These are phyloP conservation scores for Micromonas commoda DNA, from an alignment of 139 green algal species.

Conservation along the genomic window DNA sequence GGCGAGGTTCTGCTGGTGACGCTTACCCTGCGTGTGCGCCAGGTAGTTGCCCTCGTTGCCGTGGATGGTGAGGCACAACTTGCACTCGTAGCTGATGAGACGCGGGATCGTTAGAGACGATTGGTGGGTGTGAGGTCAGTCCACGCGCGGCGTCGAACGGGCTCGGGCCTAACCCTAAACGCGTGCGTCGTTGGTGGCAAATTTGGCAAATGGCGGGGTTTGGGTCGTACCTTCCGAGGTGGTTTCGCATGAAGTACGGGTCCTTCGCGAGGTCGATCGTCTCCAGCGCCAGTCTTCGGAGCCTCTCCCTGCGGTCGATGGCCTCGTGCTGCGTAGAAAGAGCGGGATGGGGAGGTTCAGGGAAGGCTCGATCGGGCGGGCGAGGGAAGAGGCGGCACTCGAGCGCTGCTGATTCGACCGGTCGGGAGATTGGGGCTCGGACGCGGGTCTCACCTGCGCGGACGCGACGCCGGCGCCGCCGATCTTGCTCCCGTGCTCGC, in stretches of 20 bases:
- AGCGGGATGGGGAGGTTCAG: too few species aligned
- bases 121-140: neutral
- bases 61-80: slow-evolving; percentile 96
- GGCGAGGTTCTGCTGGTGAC: slow-evolving; percentile 97
- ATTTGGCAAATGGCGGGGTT: neutral
- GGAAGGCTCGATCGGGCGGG: too few species aligned
- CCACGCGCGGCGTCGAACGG: neutral
- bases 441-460: too few species aligned
- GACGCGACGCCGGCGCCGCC: slow-evolving; percentile 11
- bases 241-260: slow-evolving; percentile 99
- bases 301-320: slow-evolving; percentile 82
- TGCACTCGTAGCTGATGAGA: slow-evolving; percentile 84
- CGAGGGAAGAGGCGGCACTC: too few species aligned
- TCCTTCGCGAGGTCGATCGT: slow-evolving; percentile 98
- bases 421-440: neutral
- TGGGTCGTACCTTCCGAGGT: slow-evolving; percentile 67
- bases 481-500: slow-evolving; percentile 21
- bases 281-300: slow-evolving; percentile 92
- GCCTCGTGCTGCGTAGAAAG: slow-evolving; percentile 64
- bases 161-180: neutral
- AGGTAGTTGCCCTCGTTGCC: slow-evolving; percentile 99
- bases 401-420: slow-evolving; percentile 1
- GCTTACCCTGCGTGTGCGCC: slow-evolving; percentile 93
- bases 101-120: neutral
- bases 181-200: neutral